Conservation (phyloP, 2,329 filamentous ascomycete genomes). For the Diaporthe citri region DNA sequence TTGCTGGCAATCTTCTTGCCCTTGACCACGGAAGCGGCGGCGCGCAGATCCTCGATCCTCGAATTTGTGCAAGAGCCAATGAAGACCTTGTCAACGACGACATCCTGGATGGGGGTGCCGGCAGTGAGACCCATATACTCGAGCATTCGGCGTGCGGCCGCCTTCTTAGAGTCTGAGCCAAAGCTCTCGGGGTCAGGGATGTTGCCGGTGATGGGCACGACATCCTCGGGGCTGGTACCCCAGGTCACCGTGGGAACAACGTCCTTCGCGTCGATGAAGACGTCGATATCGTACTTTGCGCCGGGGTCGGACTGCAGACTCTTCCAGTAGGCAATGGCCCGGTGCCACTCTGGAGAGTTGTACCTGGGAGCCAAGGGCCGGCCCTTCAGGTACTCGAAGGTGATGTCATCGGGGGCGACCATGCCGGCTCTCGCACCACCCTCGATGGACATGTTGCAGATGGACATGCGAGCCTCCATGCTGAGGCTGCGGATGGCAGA, state of each 20-base stretch:
- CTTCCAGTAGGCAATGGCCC: slow-evolving; percentile 89
- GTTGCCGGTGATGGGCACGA: slow-evolving; percentile 91
- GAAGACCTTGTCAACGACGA: slow-evolving; percentile 77
- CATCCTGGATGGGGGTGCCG: slow-evolving; percentile 92
- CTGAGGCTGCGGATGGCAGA: slow-evolving; percentile 90
- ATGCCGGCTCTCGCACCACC: slow-evolving; percentile 95
- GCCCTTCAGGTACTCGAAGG: slow-evolving; percentile 95
- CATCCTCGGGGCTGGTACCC: slow-evolving; percentile 97
- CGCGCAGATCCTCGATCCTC: slow-evolving; percentile 93
- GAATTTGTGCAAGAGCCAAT: slow-evolving; percentile 83
- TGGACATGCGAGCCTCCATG: slow-evolving; percentile 98
- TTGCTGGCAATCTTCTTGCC: slow-evolving; percentile 89
- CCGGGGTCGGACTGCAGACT: slow-evolving; percentile 86
- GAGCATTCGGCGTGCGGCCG: slow-evolving; percentile 82
- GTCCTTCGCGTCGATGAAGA: slow-evolving; percentile 92
- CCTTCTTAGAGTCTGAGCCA: slow-evolving; percentile 82
- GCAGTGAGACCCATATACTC: slow-evolving; percentile 96
- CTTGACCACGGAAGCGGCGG: slow-evolving; percentile 86
- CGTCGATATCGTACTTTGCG: slow-evolving; percentile 89
- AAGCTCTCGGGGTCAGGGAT: slow-evolving; percentile 94
- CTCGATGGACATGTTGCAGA: slow-evolving; percentile 99
- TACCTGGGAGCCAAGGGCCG: slow-evolving; percentile 88
- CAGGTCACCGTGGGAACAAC: slow-evolving; percentile 94
- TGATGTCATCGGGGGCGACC: slow-evolving; percentile 94
- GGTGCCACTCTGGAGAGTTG: slow-evolving; percentile 90